These are phyloP conservation scores for Dryadomyces quercus-mongolicae DNA, from an alignment of 2,329 filamentous ascomycete species.

Conservation along the genomic window DNA sequence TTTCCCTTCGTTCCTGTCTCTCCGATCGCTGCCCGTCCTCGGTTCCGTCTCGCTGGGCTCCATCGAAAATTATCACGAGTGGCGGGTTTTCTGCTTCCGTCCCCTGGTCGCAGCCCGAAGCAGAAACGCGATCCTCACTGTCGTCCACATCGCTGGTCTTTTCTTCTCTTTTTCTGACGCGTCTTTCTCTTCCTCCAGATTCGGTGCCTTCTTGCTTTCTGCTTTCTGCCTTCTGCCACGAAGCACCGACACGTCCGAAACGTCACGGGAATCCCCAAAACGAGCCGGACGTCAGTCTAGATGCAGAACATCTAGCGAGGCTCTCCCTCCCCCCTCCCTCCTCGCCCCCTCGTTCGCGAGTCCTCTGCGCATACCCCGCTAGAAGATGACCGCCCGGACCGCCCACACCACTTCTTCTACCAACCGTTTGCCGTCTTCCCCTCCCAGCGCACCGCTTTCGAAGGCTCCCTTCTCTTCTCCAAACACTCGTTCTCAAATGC, in stretches of 20 bases:
- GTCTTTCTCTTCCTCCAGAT: not conserved
- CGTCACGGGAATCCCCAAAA: not conserved
- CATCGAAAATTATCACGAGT: no score
- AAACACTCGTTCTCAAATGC: not conserved
- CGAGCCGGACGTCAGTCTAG: not conserved
- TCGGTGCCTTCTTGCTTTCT: not conserved
- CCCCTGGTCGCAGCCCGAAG: no score
- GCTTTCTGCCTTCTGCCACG: not conserved
- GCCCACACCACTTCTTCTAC: not conserved
- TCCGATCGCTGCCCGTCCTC: not conserved
- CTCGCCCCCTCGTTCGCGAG: no score
- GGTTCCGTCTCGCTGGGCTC: not conserved
- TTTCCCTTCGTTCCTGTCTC: not conserved
- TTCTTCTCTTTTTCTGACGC: no score
- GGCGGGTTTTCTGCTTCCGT: no score
- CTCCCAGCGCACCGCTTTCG: not conserved
- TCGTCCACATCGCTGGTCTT: not conserved
- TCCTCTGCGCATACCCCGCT: no score
- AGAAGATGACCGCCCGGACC: no score
- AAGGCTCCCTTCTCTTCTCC: not conserved
- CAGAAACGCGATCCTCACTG: no score
- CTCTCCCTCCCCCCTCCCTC: no score
- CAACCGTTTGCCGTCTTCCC: not conserved
- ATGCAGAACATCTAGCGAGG: not conserved
- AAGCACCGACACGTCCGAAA: not conserved